Conservation (phyloP, 305 asterid species). For the Solanum hybrid region DNA sequence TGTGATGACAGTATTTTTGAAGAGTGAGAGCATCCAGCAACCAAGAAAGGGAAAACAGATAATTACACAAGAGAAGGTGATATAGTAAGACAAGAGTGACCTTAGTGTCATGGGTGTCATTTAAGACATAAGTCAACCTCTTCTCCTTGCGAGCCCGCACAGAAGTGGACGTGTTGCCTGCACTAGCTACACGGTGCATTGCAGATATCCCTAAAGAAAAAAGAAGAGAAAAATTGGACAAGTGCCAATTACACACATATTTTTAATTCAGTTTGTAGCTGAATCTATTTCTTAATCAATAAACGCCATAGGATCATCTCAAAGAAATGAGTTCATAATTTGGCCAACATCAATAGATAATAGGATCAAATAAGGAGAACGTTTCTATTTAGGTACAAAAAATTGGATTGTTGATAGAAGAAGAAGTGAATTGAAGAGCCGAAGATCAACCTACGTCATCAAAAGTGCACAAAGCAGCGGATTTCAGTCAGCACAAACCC, state of each 20-base stretch:
- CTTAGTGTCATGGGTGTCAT: conserved; percentile 67
- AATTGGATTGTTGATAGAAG: neutral
- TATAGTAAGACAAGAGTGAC: conserved; percentile 19
- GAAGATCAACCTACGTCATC: neutral
- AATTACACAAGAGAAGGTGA: neutral
- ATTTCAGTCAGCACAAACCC: neutral
- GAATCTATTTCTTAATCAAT: neutral
- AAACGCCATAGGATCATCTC: neutral
- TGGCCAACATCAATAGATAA: neutral
- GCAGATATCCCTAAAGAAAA: conserved; percentile 23
- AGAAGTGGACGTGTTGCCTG: conserved; percentile 62
- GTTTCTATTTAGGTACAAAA: neutral
- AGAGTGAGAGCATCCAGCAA: neutral
- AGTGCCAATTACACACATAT: neutral
- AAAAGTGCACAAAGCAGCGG: neutral
- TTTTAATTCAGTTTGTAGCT: neutral
- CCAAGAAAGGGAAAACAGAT: neutral
- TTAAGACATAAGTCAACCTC: conserved; percentile 73
- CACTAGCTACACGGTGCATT: conserved; percentile 76
- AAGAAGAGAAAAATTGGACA: neutral
- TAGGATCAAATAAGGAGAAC: neutral
- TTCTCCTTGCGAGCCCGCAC: conserved; percentile 75
- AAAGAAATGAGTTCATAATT: neutral
- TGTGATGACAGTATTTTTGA: neutral
- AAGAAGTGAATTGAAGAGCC: neutral